Percentiles rank a stretch among this genome's conserved stretches.
Evolutionary conservation across 2,329 filamentous ascomycete genomes (phyloP).

Genomic region (Aspergillus quadricinctus): DNA sequence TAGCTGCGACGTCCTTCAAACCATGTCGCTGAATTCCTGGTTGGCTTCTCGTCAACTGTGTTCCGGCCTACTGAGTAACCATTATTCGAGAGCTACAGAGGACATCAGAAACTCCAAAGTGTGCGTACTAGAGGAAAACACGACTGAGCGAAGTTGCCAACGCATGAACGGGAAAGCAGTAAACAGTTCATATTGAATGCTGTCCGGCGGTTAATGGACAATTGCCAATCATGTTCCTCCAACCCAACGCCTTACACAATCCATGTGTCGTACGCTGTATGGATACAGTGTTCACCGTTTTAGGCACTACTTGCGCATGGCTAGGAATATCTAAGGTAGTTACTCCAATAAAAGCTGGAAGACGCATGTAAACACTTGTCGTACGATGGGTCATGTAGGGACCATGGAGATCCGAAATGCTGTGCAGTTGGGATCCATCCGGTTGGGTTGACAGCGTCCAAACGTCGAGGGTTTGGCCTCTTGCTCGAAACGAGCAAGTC

Average conservation of each 20-base stretch:
- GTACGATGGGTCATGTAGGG: neutral
- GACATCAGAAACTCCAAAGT: neutral
- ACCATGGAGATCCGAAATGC: neutral
- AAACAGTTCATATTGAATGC: neutral
- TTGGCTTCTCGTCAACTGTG: neutral
- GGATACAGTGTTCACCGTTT: neutral
- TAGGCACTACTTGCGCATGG: neutral
- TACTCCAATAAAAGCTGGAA: neutral
- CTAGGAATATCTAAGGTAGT: neutral
- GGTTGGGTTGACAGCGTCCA: neutral
- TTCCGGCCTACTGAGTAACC: neutral
- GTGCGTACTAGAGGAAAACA: neutral
- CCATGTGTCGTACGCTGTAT: no score
- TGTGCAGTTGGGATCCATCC: neutral
- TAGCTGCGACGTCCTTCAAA: neutral
- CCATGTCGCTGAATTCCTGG: neutral
- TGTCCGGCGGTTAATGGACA: neutral
- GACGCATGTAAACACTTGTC: neutral
- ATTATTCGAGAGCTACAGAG: neutral
- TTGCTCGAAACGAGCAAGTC: neutral
- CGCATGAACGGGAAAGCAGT: neutral
- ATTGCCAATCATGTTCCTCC: neutral
- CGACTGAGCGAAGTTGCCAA: neutral
- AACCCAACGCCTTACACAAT: neutral
- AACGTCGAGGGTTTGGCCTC: neutral